These are phyloP conservation scores for Phyllosticta citrichinensis DNA, from an alignment of 2,329 filamentous ascomycete species.

Conservation along the genomic window DNA sequence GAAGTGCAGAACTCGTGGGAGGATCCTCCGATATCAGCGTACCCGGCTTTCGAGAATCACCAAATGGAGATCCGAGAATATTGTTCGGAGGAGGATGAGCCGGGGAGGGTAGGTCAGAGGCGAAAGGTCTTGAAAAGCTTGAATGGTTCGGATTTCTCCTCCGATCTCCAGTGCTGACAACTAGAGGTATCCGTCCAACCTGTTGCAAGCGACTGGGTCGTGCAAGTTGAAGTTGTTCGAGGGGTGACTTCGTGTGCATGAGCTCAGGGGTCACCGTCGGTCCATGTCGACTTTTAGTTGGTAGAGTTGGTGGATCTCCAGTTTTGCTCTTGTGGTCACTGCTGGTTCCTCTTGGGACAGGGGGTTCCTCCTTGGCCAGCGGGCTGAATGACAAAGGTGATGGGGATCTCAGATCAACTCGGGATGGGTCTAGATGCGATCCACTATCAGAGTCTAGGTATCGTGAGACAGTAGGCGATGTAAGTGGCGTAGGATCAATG, in stretches of 20 bases:
- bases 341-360: not conserved
- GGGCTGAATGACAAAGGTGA: not conserved
- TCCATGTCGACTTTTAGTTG: slow-evolving; percentile 14
- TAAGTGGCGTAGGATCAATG: slow-evolving; percentile 20
- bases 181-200: slow-evolving; percentile 76
- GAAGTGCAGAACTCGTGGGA: not conserved
- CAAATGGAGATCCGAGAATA: not conserved
- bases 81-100: slow-evolving; percentile 10
- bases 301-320: not conserved
- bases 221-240: not conserved
- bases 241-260: not conserved
- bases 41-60: slow-evolving; percentile 15
- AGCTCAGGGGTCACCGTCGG: not conserved
- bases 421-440: not conserved
- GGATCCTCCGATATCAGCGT: not conserved
- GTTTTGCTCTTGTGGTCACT: not conserved
- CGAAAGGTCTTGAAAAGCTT: slow-evolving; percentile 80
- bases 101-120: slow-evolving; percentile 33
- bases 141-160: slow-evolving; percentile 58
- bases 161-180: slow-evolving; percentile 56
- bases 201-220: slow-evolving; percentile 61
- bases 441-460: not conserved
- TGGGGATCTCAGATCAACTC: not conserved
- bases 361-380: not conserved
- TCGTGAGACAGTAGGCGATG: slow-evolving; percentile 26